Evolutionary conservation across 805 yeast genomes (phyloP).

Genomic region (Wickerhamiella sorbophila): DNA sequence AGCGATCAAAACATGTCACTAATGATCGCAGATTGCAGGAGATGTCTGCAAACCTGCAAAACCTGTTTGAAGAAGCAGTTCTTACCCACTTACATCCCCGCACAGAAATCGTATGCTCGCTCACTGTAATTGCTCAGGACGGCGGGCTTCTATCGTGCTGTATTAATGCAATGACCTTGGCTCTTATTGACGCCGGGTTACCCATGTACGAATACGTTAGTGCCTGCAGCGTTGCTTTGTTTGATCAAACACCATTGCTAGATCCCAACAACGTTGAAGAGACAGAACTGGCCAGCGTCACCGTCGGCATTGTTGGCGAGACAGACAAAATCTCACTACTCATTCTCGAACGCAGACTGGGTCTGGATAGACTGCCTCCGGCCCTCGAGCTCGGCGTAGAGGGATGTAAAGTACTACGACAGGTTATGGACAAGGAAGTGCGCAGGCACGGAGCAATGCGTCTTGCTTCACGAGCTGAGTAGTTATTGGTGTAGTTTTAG

Average conservation of each 20-base stretch:
- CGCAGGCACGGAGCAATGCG: constrained; percentile 29
- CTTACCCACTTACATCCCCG: constrained; percentile 66
- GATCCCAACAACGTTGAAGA: constrained; percentile 79
- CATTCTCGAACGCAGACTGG: constrained; percentile 68
- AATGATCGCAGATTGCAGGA: constrained; percentile 38
- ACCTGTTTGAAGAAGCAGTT: constrained; percentile 39
- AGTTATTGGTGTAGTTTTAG: neutral
- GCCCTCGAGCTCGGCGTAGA: constrained; percentile 71
- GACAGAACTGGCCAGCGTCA: constrained; percentile 62
- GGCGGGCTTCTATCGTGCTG: constrained; percentile 76
- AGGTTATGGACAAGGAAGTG: constrained; percentile 74
- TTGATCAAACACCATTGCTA: constrained; percentile 61
- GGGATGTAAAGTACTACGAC: constrained; percentile 72
- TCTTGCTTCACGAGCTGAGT: neutral
- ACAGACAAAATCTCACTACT: constrained; percentile 65
- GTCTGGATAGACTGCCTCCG: constrained; percentile 63
- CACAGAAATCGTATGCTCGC: constrained; percentile 58
- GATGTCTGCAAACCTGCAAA: constrained; percentile 21
- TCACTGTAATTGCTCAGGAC: constrained; percentile 75
- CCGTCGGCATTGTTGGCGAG: constrained; percentile 74
- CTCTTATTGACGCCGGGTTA: constrained; percentile 87
- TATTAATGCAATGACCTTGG: constrained; percentile 75
- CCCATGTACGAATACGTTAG: constrained; percentile 85
- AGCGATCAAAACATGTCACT: constrained; percentile 52
- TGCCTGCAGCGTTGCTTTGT: constrained; percentile 65